A percentile compares a stretch with the other conserved stretches of the same genome.
Evolutionary conservation across 75 land plant genomes (phyloP).

Genomic region (Ceratopteris richardii): DNA sequence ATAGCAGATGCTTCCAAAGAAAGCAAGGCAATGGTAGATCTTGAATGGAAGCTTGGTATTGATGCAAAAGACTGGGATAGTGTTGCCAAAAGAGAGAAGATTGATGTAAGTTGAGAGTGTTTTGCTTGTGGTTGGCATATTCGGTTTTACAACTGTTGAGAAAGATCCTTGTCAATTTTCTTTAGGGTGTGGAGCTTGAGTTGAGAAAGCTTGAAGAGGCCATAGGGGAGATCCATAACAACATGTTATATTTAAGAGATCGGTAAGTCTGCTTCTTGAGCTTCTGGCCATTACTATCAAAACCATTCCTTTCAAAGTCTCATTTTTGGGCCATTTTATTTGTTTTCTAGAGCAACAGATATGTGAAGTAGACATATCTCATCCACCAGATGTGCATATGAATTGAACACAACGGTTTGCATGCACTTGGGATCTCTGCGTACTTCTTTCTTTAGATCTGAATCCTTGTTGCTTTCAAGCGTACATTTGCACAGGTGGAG

Average conservation of each 20-base stretch:
- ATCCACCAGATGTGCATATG: too few species aligned
- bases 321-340: not conserved
- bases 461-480: too few species aligned
- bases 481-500: too few species aligned
- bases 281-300: too few species aligned
- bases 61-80: conserved; percentile 80
- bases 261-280: conserved; percentile 28
- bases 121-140: too few species aligned
- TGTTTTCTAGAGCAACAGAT: too few species aligned
- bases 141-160: too few species aligned
- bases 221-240: conserved; percentile 65
- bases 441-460: too few species aligned
- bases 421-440: too few species aligned
- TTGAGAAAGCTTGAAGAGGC: conserved; percentile 68
- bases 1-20: conserved; percentile 23
- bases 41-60: conserved; percentile 84
- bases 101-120: conserved; percentile 45
- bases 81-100: conserved; percentile 74
- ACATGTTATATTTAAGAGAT: conserved; percentile 53
- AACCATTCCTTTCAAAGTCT: too few species aligned
- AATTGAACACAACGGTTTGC: too few species aligned
- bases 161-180: not conserved
- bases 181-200: conserved; percentile 85
- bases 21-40: conserved; percentile 19
- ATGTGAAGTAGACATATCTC: too few species aligned